Evolutionary conservation across 805 yeast genomes (phyloP).

Genomic region (Allodekkera sacchari): DNA sequence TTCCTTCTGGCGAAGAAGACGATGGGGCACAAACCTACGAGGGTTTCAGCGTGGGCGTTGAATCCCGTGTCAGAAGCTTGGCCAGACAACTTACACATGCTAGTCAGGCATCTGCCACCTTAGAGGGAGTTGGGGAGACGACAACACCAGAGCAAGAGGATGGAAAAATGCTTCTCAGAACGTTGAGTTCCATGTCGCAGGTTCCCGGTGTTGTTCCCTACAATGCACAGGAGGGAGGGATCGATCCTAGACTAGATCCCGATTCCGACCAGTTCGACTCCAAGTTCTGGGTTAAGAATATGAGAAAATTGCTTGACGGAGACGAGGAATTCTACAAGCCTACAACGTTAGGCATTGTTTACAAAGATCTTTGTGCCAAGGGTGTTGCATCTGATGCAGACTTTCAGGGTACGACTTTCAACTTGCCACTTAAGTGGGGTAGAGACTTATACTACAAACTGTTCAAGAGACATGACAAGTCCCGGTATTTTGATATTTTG

Average conservation of each 20-base stretch:
- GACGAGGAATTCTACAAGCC: constrained; percentile 62
- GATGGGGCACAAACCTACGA: constrained; percentile 14
- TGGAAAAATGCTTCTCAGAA: constrained; percentile 25
- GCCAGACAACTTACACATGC: constrained; percentile 31
- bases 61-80: constrained; percentile 28
- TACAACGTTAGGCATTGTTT: constrained; percentile 49
- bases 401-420: constrained; percentile 52
- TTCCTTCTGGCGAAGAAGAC: no score
- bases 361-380: constrained; percentile 48
- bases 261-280: constrained; percentile 49
- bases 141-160: constrained; percentile 8
- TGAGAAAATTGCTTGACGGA: constrained; percentile 40
- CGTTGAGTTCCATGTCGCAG: constrained; percentile 42
- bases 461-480: constrained; percentile 21
- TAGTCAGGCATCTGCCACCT: constrained; percentile 5
- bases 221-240: constrained; percentile 5
- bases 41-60: constrained; percentile 31
- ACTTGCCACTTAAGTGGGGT: constrained; percentile 29
- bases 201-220: constrained; percentile 42
- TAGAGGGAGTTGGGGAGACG: constrained; percentile 2
- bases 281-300: constrained; percentile 59
- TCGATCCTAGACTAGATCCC: constrained; percentile 48
- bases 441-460: constrained; percentile 19
- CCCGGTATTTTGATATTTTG: constrained; percentile 40
- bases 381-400: constrained; percentile 65